Evolutionary conservation across 1,139 yeast genomes (phyloP).

Genomic region (Nakaseomyces sp.): DNA sequence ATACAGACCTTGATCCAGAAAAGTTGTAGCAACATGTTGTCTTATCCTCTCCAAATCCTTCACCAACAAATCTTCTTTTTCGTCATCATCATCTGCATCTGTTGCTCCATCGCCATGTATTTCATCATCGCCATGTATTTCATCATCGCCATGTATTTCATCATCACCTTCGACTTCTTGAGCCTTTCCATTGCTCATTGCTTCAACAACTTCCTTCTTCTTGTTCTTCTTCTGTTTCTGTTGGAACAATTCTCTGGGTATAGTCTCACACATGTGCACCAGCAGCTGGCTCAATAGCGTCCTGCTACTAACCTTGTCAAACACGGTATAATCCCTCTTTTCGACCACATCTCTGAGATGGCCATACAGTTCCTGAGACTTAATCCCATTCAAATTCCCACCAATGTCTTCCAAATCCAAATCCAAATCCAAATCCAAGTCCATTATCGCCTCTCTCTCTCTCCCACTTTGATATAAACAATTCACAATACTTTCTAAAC

Average conservation of each 20-base stretch:
- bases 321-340: slow-evolving; percentile 11
- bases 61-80: slow-evolving; percentile 5
- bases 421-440: too few relatives aligned
- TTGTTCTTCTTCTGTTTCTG: too few relatives aligned
- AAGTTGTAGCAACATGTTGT: slow-evolving; percentile 14
- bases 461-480: too few relatives aligned
- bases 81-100: slow-evolving; percentile 6
- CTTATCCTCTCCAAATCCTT: slow-evolving; percentile 12
- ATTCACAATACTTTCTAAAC: too few relatives aligned
- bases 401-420: not conserved
- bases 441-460: too few relatives aligned
- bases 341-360: slow-evolving; percentile 17
- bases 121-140: not conserved
- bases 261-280: slow-evolving; percentile 20
- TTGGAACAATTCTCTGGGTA: slow-evolving; percentile 23
- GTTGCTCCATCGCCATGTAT: not conserved
- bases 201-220: too few relatives aligned
- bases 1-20: slow-evolving; percentile 13
- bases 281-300: slow-evolving; percentile 18
- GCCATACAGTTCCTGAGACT: slow-evolving; percentile 17
- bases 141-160: not conserved
- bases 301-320: slow-evolving; percentile 12
- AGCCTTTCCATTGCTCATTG: not conserved
- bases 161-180: not conserved
- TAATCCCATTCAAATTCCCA: slow-evolving; percentile 29